phyloP scores from a whole-genome alignment of 2,329 filamentous ascomycete species.

The Pseudocercospora macadamiae region DNA sequence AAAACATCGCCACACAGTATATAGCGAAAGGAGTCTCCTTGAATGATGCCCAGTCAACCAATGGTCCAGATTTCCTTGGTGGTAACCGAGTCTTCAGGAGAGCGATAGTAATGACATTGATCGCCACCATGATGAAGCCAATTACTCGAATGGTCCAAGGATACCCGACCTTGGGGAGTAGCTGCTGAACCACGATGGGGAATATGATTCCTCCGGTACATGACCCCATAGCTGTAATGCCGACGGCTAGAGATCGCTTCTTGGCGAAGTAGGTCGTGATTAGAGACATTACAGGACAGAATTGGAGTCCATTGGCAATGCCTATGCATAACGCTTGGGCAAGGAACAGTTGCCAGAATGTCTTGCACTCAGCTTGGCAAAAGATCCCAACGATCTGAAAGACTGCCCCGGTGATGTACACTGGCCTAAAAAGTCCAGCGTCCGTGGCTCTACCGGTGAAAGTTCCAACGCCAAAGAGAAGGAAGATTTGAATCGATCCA shows the following conservation, averaged over 20 bases:
- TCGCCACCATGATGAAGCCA: conserved; percentile 50
- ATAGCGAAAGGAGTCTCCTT: conserved; percentile 45
- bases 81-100: conserved; percentile 45
- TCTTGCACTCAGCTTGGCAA: conserved; percentile 53
- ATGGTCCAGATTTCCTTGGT: conserved; percentile 45
- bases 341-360: conserved; percentile 59
- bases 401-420: conserved; percentile 49
- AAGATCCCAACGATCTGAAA: conserved; percentile 56
- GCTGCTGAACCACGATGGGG: conserved; percentile 53
- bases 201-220: conserved; percentile 60
- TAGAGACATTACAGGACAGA: conserved; percentile 66
- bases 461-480: conserved; percentile 56
- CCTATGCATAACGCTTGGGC: conserved; percentile 57
- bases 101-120: conserved; percentile 34
- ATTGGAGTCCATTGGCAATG: conserved; percentile 63
- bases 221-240: conserved; percentile 62
- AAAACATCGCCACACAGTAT: conserved; percentile 52
- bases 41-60: conserved; percentile 48
- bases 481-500: conserved; percentile 55
- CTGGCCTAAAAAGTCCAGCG: conserved; percentile 49
- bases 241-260: conserved; percentile 60
- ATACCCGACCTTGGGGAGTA: conserved; percentile 57
- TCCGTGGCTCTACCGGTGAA: conserved; percentile 58
- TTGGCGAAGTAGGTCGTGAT: conserved; percentile 68
- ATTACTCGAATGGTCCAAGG: conserved; percentile 58